A percentile compares a stretch with the other conserved stretches of the same genome.
Conservation (phyloP, 2,329 filamentous ascomycete genomes). For the Xylariaceae sp. region DNA sequence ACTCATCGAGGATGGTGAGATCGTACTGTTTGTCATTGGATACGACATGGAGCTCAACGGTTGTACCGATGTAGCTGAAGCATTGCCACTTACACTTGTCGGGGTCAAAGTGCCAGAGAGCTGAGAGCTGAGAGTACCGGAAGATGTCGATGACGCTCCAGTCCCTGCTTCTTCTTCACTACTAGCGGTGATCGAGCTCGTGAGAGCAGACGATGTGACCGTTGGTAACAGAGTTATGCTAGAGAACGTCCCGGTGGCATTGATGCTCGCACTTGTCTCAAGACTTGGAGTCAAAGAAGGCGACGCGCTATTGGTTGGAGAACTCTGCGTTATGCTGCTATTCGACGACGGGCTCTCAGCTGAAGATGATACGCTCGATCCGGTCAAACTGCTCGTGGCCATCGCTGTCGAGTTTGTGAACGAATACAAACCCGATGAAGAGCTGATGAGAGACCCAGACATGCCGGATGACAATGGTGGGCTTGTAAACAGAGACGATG, state of each 20-base stretch:
- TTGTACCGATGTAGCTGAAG: slow-evolving; percentile 6
- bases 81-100: slow-evolving; percentile 10
- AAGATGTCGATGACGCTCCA: slow-evolving; percentile 1
- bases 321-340: slow-evolving; percentile 3
- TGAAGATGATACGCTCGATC: not conserved
- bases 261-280: slow-evolving; percentile 2
- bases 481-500: not conserved
- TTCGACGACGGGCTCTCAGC: slow-evolving; percentile 7
- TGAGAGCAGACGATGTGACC: slow-evolving; percentile 1
- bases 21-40: slow-evolving; percentile 15
- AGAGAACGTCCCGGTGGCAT: not conserved
- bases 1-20: slow-evolving; percentile 5
- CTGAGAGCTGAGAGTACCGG: slow-evolving; percentile 6
- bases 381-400: slow-evolving; percentile 7
- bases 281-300: not conserved
- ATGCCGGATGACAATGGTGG: slow-evolving; percentile 1
- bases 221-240: slow-evolving; percentile 3
- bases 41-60: slow-evolving; percentile 10
- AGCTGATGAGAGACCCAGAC: slow-evolving; percentile 6
- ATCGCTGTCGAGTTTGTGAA: slow-evolving; percentile 23
- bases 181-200: not conserved
- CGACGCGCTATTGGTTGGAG: not conserved
- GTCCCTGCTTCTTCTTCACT: slow-evolving; percentile 5
- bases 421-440: slow-evolving; percentile 11
- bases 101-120: slow-evolving; percentile 7